Evolutionary conservation across 148 eudicot species (phyloP).

Genomic region (Rhododendron mucronatum): DNA sequence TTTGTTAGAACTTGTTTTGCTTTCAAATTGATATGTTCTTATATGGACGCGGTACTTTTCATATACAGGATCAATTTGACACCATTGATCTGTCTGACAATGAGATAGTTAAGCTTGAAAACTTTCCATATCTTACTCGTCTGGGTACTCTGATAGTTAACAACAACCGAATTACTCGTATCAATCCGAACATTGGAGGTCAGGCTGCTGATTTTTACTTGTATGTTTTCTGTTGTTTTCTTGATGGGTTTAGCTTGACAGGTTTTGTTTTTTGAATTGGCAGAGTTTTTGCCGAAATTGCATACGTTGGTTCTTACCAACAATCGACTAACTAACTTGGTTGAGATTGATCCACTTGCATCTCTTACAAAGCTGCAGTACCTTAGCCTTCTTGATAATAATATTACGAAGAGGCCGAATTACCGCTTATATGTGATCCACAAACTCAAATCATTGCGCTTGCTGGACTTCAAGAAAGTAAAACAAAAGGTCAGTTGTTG

Average conservation of each 20-base stretch:
- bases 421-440: slow-evolving; percentile 87
- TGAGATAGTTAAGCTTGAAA: slow-evolving; percentile 97
- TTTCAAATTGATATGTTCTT: not conserved
- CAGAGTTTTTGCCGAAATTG: slow-evolving; percentile 92
- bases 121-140: slow-evolving; percentile 74
- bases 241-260: slow-evolving; percentile 11
- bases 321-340: slow-evolving; percentile 85
- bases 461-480: slow-evolving; percentile 49
- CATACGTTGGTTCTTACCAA: slow-evolving; percentile 88
- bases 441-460: slow-evolving; percentile 63
- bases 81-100: slow-evolving; percentile 91
- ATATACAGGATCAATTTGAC: slow-evolving; percentile 91
- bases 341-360: slow-evolving; percentile 94
- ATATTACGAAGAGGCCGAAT: slow-evolving; percentile 77
- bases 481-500: slow-evolving; percentile 65
- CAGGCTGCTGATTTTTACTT: slow-evolving; percentile 2
- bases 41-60: not conserved
- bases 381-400: slow-evolving; percentile 50
- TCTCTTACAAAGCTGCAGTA: slow-evolving; percentile 71
- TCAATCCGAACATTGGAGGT: slow-evolving; percentile 93
- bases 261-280: slow-evolving; percentile 12
- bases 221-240: not conserved
- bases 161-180: slow-evolving; percentile 91
- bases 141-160: slow-evolving; percentile 82
- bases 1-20: not conserved